Conservation (phyloP, 1,139 yeast species). For the Debaryomyces subglobosus region DNA sequence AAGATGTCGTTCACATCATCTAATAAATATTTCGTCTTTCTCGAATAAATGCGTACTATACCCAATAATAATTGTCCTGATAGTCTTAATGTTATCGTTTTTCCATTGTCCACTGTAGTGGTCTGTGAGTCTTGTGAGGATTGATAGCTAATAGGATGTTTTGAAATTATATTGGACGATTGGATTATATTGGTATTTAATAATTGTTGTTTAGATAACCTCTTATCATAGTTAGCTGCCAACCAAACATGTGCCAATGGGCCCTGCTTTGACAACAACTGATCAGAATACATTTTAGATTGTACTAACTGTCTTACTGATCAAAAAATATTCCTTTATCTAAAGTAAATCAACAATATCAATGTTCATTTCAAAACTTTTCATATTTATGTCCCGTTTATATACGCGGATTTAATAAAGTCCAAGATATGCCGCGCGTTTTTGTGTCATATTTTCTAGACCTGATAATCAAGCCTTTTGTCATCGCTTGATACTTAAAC, state of each 20-base stretch:
- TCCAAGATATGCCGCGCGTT: slow-evolving; percentile 8
- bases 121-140: slow-evolving; percentile 26
- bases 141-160: slow-evolving; percentile 20
- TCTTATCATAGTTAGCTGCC: slow-evolving; percentile 86
- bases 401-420: slow-evolving; percentile 5
- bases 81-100: slow-evolving; percentile 70
- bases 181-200: slow-evolving; percentile 71
- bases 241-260: slow-evolving; percentile 93
- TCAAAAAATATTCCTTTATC: neutral
- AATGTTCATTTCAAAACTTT: neutral
- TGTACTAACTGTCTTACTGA: neutral
- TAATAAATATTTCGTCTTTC: slow-evolving; percentile 80
- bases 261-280: slow-evolving; percentile 65
- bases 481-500: neutral
- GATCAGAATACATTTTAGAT: slow-evolving; percentile 38
- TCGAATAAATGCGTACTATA: slow-evolving; percentile 82
- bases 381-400: slow-evolving; percentile 8
- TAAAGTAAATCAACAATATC: neutral
- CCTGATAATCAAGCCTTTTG: neutral
- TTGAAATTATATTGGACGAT: slow-evolving; percentile 58
- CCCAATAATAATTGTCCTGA: slow-evolving; percentile 91
- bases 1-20: slow-evolving; percentile 86
- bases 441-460: slow-evolving; percentile 8
- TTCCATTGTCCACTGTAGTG: slow-evolving; percentile 7
- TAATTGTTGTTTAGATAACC: slow-evolving; percentile 75